These are phyloP conservation scores for Hypoxylon sp. DNA, from an alignment of 2,329 filamentous ascomycete species.

Conservation along the genomic window DNA sequence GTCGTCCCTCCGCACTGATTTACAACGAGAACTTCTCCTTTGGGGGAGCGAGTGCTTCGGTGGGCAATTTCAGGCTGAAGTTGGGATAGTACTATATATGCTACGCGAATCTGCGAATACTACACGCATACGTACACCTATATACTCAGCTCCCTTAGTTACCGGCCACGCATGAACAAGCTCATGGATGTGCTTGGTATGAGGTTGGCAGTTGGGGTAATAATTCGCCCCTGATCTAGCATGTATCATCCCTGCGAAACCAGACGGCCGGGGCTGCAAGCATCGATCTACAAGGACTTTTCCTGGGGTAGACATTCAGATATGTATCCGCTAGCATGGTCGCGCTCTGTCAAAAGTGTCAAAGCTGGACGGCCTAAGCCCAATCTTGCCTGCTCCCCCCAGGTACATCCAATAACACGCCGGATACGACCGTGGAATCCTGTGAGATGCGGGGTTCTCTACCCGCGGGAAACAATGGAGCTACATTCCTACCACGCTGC, in stretches of 20 bases:
- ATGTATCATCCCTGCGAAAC: conserved; percentile 27
- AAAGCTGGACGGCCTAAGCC: conserved; percentile 2
- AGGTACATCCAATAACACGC: neutral
- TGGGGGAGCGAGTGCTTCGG: conserved; percentile 17
- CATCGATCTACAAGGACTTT: conserved; percentile 16
- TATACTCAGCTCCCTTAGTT: neutral
- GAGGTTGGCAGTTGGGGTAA: conserved; percentile 30
- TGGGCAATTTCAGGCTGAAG: conserved; percentile 36
- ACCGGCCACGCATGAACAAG: conserved; percentile 22
- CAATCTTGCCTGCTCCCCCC: conserved; percentile 5
- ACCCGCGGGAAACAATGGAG: conserved; percentile 27
- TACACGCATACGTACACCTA: conserved; percentile 14
- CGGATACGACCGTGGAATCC: conserved; percentile 20
- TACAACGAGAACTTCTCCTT: conserved; percentile 30
- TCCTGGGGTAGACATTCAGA: conserved; percentile 11
- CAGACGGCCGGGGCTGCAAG: conserved; percentile 22
- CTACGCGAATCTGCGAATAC: conserved; percentile 10
- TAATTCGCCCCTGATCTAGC: conserved; percentile 13
- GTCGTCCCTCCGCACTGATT: conserved; percentile 28
- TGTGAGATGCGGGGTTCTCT: conserved; percentile 32
- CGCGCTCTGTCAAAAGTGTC: neutral
- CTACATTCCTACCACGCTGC: conserved; percentile 17
- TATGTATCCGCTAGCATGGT: neutral
- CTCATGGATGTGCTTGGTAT: conserved; percentile 18
- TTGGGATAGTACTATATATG: conserved; percentile 37